These are phyloP conservation scores for Colletotrichum phormii DNA, from an alignment of 2,329 filamentous ascomycete genomes.

Conservation along the genomic window DNA sequence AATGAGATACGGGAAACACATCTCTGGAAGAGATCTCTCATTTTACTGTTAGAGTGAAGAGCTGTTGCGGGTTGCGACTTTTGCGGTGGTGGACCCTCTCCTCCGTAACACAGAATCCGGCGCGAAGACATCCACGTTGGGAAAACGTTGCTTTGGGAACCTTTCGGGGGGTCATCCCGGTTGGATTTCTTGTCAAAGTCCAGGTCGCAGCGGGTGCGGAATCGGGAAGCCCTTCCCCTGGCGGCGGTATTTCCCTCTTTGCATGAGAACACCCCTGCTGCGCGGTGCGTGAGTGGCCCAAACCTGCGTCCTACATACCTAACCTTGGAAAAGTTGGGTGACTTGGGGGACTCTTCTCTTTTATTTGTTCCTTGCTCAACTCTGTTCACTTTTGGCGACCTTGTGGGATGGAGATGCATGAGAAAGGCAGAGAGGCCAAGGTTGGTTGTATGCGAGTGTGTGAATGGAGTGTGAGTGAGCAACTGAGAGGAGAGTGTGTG, in stretches of 20 bases:
- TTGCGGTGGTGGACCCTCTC: not conserved
- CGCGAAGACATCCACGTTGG: constrained; percentile 5
- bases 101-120: not conserved
- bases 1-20: not conserved
- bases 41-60: too few species aligned
- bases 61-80: not conserved
- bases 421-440: not conserved
- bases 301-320: not conserved
- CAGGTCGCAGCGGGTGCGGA: constrained; percentile 19
- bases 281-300: constrained; percentile 4
- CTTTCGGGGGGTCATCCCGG: constrained; percentile 3
- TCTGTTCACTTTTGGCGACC: not conserved
- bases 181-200: not conserved
- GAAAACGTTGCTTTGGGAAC: constrained; percentile 3
- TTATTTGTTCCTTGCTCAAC: not conserved
- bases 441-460: not conserved
- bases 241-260: constrained; percentile 19
- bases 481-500: not conserved
- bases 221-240: constrained; percentile 3
- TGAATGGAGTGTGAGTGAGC: not conserved
- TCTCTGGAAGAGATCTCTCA: too few species aligned
- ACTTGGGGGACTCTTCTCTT: not conserved
- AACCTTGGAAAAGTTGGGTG: not conserved
- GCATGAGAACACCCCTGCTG: constrained; percentile 16
- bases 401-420: constrained; percentile 18